Conservation (phyloP, 345 rosid species). For the Nasturtium officinale region DNA sequence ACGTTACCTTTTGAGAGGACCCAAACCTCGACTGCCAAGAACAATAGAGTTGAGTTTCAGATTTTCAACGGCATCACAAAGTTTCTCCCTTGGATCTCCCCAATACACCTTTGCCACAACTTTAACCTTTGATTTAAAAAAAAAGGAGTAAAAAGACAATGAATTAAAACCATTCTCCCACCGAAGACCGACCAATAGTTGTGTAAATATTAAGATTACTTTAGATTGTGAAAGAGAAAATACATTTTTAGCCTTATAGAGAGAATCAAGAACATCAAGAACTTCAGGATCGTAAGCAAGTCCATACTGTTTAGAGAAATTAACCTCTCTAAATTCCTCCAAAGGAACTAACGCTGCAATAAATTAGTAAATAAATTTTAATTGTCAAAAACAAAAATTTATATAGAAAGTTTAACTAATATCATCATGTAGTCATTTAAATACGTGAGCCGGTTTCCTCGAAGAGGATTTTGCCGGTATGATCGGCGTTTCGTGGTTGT, state of each 20-base stretch:
- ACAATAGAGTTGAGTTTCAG: constrained; percentile 73
- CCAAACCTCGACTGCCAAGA: constrained; percentile 93
- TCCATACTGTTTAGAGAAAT: constrained; percentile 60
- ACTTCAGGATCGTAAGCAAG: constrained; percentile 63
- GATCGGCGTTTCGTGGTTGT: constrained; percentile 43
- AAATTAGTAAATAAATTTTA: background rate
- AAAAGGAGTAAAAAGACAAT: background rate
- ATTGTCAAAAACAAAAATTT: background rate
- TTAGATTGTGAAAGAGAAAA: too few species aligned
- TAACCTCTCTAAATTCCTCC: constrained; percentile 65
- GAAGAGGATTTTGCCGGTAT: constrained; percentile 42
- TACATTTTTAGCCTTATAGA: constrained; percentile 62
- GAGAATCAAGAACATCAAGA: constrained; percentile 68
- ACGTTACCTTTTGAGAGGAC: constrained; percentile 67
- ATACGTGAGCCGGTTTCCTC: constrained; percentile 46
- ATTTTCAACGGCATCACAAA: constrained; percentile 64
- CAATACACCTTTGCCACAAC: constrained; percentile 78
- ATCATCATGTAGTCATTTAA: background rate
- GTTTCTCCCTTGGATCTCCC: constrained; percentile 87
- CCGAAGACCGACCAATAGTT: background rate
- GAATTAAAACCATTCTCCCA: background rate
- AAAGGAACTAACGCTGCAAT: constrained; percentile 72
- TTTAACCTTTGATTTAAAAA: constrained; percentile 46
- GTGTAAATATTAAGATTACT: too few species aligned
- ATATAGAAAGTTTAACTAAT: too few species aligned